phyloP scores from a whole-genome alignment of 495 filamentous ascomycete species.

The Amphirosellinia nigrospora region DNA sequence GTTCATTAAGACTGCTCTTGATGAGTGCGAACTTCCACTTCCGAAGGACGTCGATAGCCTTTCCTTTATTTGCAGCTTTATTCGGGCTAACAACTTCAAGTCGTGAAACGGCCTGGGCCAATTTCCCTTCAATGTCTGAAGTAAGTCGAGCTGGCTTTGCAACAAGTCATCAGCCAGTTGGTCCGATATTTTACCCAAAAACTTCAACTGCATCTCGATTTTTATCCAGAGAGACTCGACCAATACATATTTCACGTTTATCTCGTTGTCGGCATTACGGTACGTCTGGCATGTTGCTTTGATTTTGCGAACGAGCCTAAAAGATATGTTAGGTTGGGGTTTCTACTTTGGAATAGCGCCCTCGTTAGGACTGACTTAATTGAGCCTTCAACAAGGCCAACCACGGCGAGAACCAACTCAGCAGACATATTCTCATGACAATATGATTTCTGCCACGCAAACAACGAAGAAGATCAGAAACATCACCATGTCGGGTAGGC shows the following conservation, averaged over 20 bases:
- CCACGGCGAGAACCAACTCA: slow-evolving; percentile 11
- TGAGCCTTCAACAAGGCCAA: slow-evolving; percentile 9
- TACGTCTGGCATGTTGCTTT: slow-evolving; percentile 13
- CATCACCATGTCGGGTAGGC: not conserved
- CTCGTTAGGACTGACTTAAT: slow-evolving; percentile 6
- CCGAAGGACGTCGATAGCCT: not conserved
- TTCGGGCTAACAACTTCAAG: slow-evolving; percentile 3
- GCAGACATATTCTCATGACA: slow-evolving; percentile 23
- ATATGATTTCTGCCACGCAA: not conserved
- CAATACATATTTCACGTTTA: slow-evolving; percentile 6
- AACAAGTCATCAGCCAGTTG: slow-evolving; percentile 17
- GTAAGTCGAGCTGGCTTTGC: slow-evolving; percentile 15
- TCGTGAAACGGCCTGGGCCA: not conserved
- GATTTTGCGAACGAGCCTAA: slow-evolving; percentile 3
- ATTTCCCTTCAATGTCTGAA: slow-evolving; percentile 8
- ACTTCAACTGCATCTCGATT: slow-evolving; percentile 10
- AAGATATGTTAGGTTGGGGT: not conserved
- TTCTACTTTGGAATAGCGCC: not conserved
- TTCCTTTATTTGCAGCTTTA: not conserved
- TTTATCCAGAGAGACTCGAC: slow-evolving; percentile 14
- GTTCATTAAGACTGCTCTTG: slow-evolving; percentile 37
- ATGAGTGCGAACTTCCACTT: slow-evolving; percentile 22
- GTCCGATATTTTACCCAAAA: not conserved
- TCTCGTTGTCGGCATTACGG: not conserved
- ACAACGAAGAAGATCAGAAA: not conserved